These are phyloP conservation scores for Coemansia sp. DNA, from an alignment of 192 early-diverging fungal genomes.

Conservation along the genomic window DNA sequence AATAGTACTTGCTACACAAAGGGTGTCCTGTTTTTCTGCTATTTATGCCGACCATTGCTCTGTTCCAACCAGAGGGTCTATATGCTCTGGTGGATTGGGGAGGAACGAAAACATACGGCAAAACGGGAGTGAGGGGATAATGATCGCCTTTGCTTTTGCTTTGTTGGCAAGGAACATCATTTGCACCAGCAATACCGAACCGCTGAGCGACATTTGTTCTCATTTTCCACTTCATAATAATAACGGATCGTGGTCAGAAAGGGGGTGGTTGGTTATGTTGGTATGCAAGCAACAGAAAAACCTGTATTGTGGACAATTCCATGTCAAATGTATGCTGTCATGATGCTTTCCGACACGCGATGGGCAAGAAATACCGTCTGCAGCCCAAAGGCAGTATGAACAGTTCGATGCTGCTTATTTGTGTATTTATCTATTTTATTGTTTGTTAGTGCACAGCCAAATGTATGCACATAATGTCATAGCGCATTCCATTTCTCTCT, in stretches of 20 bases:
- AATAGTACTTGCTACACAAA: neutral
- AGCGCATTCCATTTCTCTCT: neutral
- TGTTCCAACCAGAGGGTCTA: neutral
- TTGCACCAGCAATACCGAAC: neutral
- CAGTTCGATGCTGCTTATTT: neutral
- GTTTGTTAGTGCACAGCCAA: neutral
- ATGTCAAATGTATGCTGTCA: neutral
- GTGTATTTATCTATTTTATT: neutral
- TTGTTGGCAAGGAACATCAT: neutral
- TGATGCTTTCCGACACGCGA: neutral
- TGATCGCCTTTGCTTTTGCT: neutral
- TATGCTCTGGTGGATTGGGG: neutral
- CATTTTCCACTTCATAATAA: neutral
- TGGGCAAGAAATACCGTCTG: neutral
- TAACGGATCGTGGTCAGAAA: neutral
- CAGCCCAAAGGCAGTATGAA: neutral
- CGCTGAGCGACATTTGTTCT: neutral
- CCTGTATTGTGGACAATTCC: neutral
- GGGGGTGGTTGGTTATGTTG: neutral
- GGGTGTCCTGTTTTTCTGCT: too few relatives aligned
- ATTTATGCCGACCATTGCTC: neutral
- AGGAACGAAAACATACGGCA: neutral
- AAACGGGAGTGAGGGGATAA: neutral
- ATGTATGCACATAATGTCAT: neutral
- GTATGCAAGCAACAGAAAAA: too few relatives aligned